A percentile compares a stretch with the other conserved stretches of the same genome.
phyloP scores from a whole-genome alignment of 2,329 filamentous ascomycete genomes.

The Polychaeton citri region DNA sequence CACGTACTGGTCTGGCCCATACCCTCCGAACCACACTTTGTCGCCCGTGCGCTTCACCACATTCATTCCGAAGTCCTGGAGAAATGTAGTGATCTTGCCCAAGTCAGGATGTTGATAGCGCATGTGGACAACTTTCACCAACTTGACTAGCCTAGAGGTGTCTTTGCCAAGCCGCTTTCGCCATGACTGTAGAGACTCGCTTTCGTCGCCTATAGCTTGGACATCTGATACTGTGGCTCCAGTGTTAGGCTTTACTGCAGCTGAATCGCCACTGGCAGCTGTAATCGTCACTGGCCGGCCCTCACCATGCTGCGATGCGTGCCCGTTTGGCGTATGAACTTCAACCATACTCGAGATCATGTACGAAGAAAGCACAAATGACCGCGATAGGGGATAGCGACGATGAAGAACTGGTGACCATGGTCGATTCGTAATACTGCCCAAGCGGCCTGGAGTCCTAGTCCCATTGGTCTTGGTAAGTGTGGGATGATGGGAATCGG shows the following conservation, averaged over 20 bases:
- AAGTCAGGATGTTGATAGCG: conserved; percentile 41
- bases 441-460: too few species aligned
- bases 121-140: conserved; percentile 38
- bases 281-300: conserved; percentile 15
- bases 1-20: conserved; percentile 31
- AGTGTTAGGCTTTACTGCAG: conserved; percentile 25
- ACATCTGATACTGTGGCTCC: conserved; percentile 27
- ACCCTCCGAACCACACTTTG: conserved; percentile 30
- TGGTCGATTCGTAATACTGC: too few species aligned
- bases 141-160: conserved; percentile 29
- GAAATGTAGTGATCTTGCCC: conserved; percentile 33
- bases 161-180: conserved; percentile 28
- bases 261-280: conserved; percentile 7
- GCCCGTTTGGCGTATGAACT: too few species aligned
- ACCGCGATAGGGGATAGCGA: too few species aligned
- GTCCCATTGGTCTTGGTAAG: too few species aligned
- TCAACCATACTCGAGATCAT: too few species aligned
- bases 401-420: too few species aligned
- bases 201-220: conserved; percentile 23
- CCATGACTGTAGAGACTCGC: conserved; percentile 25
- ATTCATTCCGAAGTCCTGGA: conserved; percentile 31
- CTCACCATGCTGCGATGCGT: conserved; percentile 13
- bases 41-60: conserved; percentile 24
- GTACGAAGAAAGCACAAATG: too few species aligned
- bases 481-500: too few species aligned